Evolutionary conservation across 495 filamentous ascomycete species (phyloP).

Genomic region (Elasticomyces elasticus): DNA sequence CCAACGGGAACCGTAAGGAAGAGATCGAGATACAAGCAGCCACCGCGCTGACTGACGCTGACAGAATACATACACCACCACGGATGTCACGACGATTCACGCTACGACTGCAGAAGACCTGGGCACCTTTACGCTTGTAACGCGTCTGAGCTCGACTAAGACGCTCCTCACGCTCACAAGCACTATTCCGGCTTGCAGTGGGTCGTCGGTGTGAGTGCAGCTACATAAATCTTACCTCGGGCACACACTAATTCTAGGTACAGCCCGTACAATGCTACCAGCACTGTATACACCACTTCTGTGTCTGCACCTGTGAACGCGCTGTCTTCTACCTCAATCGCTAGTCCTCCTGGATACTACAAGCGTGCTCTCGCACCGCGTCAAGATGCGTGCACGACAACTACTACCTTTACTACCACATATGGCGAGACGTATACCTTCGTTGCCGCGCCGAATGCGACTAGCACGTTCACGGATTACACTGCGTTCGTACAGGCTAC

Average conservation of each 20-base stretch:
- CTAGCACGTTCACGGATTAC: slow-evolving; percentile 16
- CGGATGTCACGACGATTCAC: slow-evolving; percentile 5
- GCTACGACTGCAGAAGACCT: slow-evolving; percentile 10
- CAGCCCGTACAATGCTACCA: no score
- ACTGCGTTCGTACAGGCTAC: slow-evolving; percentile 10
- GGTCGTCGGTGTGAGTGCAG: no score
- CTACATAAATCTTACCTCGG: no score
- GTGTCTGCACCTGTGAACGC: background rate
- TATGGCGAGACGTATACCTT: slow-evolving; percentile 13
- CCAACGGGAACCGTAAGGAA: slow-evolving; percentile 6
- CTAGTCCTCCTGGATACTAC: background rate
- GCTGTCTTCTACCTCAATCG: background rate
- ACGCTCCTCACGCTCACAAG: slow-evolving; percentile 11
- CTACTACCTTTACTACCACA: slow-evolving; percentile 13
- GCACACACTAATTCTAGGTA: no score
- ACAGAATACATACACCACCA: slow-evolving; percentile 7
- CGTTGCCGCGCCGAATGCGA: slow-evolving; percentile 4
- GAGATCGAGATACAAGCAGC: background rate
- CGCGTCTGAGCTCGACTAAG: slow-evolving; percentile 1
- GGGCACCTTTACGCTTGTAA: slow-evolving; percentile 10
- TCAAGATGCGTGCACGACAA: slow-evolving; percentile 6
- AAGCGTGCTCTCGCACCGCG: slow-evolving; percentile 1
- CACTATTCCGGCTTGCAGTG: slow-evolving; percentile 4
- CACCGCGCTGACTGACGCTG: background rate
- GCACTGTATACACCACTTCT: slow-evolving; percentile 3